Base-by-base conservation (phyloP, 2,329 filamentous ascomycete genomes). In the Chaetomium sp. region DNA sequence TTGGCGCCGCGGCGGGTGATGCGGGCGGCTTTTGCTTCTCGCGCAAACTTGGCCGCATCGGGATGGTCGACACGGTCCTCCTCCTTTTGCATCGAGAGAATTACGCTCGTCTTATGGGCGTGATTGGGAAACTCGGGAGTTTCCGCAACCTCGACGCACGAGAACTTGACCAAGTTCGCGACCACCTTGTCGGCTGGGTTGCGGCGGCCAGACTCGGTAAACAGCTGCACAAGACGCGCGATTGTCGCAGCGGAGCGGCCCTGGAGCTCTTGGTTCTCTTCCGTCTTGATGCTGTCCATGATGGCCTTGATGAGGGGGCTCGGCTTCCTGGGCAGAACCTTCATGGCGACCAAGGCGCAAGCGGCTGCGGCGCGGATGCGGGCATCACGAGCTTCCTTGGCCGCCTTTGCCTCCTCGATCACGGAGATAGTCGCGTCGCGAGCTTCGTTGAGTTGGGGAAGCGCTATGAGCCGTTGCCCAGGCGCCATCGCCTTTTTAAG, bases 261-360 rank as follows among this genome's bases (percentile, higher is more conserved):
- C 75, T 99, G 95, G 1, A 99, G 82, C 70, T 95, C 91, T 31
- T 90, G 78, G 72, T 96, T 98, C 72, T 97, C 95, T 75, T 99
- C 96, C 45, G 88, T 89, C 78, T 98, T 99, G 74, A 99, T 86
- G 73, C 94, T 98, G 76, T 99, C 95, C 95, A 99, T 99, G 77
- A 99, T 91, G 2, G 89, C 92, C 78, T 97, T 97, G 79, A 99
- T 99, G 13, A 97, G 87, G 21, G 89, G 86, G 67, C 92, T 93
- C 10, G 94, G 93, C 75, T 96, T 98, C 85, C 97, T 98, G 0
- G 96, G 94, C 10, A 97, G 84, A 33, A 90, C 84, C 64, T 88
- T 87, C 79, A 98, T 88, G n/a, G 93, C 90, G 57, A 99, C 90
- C 63, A 98, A 80, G 12, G 93, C 93, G 68, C 91, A 92, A 12